Conservation (phyloP, 1,284 basidiomycete genomes). For the Tilletia caries region DNA sequence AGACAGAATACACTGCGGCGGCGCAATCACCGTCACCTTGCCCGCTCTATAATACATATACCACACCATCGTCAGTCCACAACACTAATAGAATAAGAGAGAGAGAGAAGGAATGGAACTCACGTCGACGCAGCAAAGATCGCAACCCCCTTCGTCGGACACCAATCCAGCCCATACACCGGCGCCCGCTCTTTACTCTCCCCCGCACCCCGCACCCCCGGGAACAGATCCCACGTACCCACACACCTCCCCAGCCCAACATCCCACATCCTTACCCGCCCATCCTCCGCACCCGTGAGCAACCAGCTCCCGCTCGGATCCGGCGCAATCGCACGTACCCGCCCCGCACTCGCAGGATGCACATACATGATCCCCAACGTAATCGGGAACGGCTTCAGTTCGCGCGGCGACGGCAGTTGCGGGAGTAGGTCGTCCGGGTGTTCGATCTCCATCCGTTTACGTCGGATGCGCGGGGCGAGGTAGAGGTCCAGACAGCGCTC, state of each 20-base stretch:
- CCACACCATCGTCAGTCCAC: neutral
- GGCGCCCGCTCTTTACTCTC: constrained; percentile 57
- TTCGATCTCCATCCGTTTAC: constrained; percentile 51
- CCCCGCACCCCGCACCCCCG: constrained; percentile 54
- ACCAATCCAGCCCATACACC: constrained; percentile 87
- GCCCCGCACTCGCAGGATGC: constrained; percentile 63
- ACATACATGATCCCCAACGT: constrained; percentile 71
- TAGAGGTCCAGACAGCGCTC: constrained; percentile 93
- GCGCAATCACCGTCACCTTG: constrained; percentile 75
- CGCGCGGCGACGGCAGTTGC: constrained; percentile 88
- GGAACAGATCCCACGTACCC: constrained; percentile 73
- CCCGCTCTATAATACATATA: constrained; percentile 68
- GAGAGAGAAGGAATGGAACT: constrained; percentile 53
- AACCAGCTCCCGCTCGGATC: constrained; percentile 90
- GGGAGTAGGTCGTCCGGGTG: constrained; percentile 81
- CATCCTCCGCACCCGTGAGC: constrained; percentile 85
- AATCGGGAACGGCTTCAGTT: constrained; percentile 89
- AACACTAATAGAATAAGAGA: neutral
- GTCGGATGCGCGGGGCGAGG: constrained; percentile 79
- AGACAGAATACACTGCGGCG: constrained; percentile 58
- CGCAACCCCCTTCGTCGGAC: constrained; percentile 76
- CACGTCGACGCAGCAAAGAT: constrained; percentile 79
- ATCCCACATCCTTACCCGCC: constrained; percentile 86
- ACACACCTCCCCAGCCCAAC: constrained; percentile 85
- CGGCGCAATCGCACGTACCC: constrained; percentile 72